phyloP scores from a whole-genome alignment of 768 basidiomycete species.

The Boletus subcaerulescens region DNA sequence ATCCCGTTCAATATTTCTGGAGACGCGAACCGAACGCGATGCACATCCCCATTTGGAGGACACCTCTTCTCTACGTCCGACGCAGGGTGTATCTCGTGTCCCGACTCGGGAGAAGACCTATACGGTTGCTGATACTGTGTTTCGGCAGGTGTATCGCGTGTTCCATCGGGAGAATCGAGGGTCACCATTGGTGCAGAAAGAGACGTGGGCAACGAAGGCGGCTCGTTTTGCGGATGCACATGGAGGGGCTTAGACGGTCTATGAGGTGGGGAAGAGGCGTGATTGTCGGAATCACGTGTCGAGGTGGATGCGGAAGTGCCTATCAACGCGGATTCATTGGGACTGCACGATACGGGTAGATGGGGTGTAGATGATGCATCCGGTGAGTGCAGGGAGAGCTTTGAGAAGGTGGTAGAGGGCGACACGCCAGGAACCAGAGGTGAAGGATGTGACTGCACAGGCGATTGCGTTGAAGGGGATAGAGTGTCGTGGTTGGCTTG shows the following conservation, averaged over 20 bases:
- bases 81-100: neutral
- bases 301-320: neutral
- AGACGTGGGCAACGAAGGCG: neutral
- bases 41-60: conserved; percentile 11
- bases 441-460: neutral
- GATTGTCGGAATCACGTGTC: conserved; percentile 1
- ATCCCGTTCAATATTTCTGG: conserved; percentile 26
- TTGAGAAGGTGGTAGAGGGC: conserved; percentile 50
- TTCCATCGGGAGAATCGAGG: conserved; percentile 7
- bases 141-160: conserved; percentile 26
- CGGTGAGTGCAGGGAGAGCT: conserved; percentile 46
- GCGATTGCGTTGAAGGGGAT: conserved; percentile 1
- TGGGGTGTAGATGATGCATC: conserved; percentile 14
- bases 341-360: conserved; percentile 7
- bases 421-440: conserved; percentile 29
- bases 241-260: conserved; percentile 28
- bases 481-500: neutral
- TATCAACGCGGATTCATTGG: conserved; percentile 2
- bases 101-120: conserved; percentile 13
- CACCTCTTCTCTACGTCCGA: conserved; percentile 12
- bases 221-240: conserved; percentile 25
- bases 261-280: conserved; percentile 6
- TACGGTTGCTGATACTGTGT: conserved; percentile 18
- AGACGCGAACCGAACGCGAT: conserved; percentile 31
- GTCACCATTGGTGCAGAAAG: conserved; percentile 8